phyloP scores from a whole-genome alignment of 83 land plant species.

The Picea engelmannii region DNA sequence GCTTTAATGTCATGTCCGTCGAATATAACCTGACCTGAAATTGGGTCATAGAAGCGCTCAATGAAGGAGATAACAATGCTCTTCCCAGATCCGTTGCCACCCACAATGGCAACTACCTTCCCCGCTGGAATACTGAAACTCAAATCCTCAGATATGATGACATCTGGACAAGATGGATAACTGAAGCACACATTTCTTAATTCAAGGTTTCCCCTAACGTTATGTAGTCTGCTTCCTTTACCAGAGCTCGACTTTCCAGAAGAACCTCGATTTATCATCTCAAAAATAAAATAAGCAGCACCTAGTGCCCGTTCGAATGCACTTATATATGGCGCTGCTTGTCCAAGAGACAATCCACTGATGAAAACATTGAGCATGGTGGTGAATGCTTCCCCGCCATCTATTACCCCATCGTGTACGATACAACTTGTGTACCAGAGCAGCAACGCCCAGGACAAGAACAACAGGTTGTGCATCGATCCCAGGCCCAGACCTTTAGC shows the following conservation, averaged over 20 bases:
- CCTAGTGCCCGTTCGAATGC: conserved; percentile 27
- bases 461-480: conserved; percentile 54
- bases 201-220: too few species aligned
- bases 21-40: too few species aligned
- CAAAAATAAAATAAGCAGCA: too few species aligned
- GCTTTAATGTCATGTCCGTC: too few species aligned
- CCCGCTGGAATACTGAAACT: conserved; percentile 64
- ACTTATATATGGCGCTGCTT: conserved; percentile 40
- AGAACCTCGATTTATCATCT: too few species aligned
- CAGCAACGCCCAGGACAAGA: conserved; percentile 75
- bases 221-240: too few species aligned
- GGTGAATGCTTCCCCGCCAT: conserved; percentile 59
- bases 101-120: conserved; percentile 85
- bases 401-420: conserved; percentile 47
- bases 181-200: too few species aligned
- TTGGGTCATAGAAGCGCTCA: too few species aligned
- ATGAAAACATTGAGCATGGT: too few species aligned
- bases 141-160: conserved; percentile 53
- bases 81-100: conserved; percentile 14
- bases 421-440: conserved; percentile 46
- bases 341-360: conserved; percentile 26
- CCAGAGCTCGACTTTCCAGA: background rate
- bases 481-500: conserved; percentile 80
- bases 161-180: background rate
- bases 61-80: too few species aligned